These are phyloP conservation scores for Chamaecrista fasciculata DNA, from an alignment of 306 rosid genomes.

Conservation along the genomic window DNA sequence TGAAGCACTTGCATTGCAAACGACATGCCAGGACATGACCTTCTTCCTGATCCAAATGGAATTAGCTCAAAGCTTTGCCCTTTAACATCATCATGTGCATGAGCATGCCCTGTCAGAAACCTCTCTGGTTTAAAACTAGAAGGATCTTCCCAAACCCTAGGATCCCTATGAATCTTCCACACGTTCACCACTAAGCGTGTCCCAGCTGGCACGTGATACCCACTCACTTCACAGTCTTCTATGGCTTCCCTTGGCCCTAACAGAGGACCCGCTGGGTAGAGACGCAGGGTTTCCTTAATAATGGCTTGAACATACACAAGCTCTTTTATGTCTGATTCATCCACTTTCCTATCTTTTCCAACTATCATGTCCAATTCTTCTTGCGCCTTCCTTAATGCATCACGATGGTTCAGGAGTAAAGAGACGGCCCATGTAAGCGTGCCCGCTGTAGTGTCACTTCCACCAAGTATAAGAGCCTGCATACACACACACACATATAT, in stretches of 20 bases:
- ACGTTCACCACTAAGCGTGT: conserved; percentile 42
- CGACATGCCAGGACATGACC: conserved; percentile 41
- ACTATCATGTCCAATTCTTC: conserved; percentile 36
- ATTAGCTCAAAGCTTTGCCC: conserved; percentile 33
- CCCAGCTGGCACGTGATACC: conserved; percentile 38
- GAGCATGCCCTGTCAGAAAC: conserved; percentile 33
- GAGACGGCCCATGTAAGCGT: conserved; percentile 41
- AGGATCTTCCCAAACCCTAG: conserved; percentile 34
- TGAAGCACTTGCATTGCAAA: conserved; percentile 36
- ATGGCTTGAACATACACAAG: conserved; percentile 44
- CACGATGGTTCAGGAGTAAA: conserved; percentile 33
- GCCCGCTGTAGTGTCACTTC: conserved; percentile 39
- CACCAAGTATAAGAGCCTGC: conserved; percentile 43
- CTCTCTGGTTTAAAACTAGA: conserved; percentile 37
- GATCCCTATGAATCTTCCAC: conserved; percentile 45
- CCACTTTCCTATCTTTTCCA: conserved; percentile 29
- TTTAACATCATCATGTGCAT: conserved; percentile 32
- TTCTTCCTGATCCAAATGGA: conserved; percentile 44
- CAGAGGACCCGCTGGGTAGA: conserved; percentile 43
- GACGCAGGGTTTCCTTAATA: conserved; percentile 41
- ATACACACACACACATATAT: background rate
- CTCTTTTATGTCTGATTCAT: conserved; percentile 39
- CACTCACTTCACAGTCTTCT: too few species aligned
- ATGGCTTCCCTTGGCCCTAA: conserved; percentile 30
- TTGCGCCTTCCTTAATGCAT: conserved; percentile 26